Percentiles rank a stretch among this genome's conserved stretches.
phyloP scores from a whole-genome alignment of 495 filamentous ascomycete species.

The Neurospora sp. region DNA sequence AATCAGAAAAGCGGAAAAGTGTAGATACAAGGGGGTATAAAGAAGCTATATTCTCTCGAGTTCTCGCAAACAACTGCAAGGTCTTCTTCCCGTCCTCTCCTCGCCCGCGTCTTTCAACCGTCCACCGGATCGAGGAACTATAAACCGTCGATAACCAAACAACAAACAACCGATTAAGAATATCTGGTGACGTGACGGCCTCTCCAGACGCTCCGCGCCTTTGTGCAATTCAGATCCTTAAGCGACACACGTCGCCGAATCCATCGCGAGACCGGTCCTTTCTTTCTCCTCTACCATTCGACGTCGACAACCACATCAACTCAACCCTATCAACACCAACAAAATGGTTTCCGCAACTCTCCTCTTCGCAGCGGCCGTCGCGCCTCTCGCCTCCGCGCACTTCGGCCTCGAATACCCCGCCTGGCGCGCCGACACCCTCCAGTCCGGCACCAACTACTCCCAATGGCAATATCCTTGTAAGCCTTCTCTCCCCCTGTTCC shows the following conservation, averaged over 20 bases:
- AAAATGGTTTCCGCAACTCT: conserved; percentile 24
- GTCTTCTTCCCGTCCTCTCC: background rate
- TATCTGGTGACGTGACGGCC: background rate
- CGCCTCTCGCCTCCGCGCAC: conserved; percentile 40
- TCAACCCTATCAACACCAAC: background rate
- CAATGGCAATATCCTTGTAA: conserved; percentile 53
- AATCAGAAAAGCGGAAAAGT: background rate
- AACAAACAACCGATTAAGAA: background rate
- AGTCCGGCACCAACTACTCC: conserved; percentile 22
- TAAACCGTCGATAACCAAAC: background rate
- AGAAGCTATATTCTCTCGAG: background rate
- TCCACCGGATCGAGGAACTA: background rate
- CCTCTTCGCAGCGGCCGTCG: conserved; percentile 21
- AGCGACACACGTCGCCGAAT: background rate
- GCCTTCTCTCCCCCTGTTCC: conserved; percentile 3
- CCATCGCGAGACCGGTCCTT: background rate
- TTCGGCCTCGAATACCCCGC: conserved; percentile 46
- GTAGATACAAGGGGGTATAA: background rate
- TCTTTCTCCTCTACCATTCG: background rate
- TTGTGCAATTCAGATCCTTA: background rate
- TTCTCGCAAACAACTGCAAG: background rate
- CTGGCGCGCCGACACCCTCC: conserved; percentile 45
- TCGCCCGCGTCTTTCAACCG: background rate
- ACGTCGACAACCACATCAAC: background rate
- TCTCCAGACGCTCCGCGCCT: background rate